Conservation (phyloP, 2,329 filamentous ascomycete species). For the Colletotrichum euphorbiae region DNA sequence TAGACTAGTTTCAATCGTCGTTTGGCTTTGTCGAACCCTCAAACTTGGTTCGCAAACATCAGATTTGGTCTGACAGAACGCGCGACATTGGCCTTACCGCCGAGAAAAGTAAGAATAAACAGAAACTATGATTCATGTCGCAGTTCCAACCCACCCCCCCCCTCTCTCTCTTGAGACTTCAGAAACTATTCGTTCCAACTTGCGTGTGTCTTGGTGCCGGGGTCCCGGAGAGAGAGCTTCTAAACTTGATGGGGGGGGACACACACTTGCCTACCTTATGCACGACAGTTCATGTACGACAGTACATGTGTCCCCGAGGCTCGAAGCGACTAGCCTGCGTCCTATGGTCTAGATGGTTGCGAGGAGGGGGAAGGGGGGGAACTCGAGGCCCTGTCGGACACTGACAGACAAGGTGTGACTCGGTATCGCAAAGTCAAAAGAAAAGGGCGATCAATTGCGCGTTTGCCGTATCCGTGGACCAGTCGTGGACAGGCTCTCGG, state of each 20-base stretch:
- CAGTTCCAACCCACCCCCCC: neutral
- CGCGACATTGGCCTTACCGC: neutral
- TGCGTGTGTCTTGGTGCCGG: neutral
- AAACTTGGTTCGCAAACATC: neutral
- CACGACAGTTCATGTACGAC: constrained; percentile 32
- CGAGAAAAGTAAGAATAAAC: neutral
- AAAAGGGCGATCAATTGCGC: too few species aligned
- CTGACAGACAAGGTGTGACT: constrained; percentile 13
- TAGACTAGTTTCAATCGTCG: neutral
- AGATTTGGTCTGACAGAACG: neutral
- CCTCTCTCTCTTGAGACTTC: neutral
- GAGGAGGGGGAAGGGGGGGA: too few species aligned
- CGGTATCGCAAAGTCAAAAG: constrained; percentile 13
- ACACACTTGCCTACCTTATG: constrained; percentile 22
- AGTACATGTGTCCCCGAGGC: constrained; percentile 27
- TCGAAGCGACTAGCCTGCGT: constrained; percentile 15
- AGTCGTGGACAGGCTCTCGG: neutral
- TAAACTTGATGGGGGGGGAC: neutral
- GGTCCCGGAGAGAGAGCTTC: neutral
- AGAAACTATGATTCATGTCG: neutral
- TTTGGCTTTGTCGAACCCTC: constrained; percentile 9
- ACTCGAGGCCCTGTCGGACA: neutral
- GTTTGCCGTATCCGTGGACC: neutral
- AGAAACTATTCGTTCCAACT: neutral
- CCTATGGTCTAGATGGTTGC: neutral